These are phyloP conservation scores for Paramecium bursaria DNA, from an alignment of 73 alveolate genomes.

Conservation along the genomic window DNA sequence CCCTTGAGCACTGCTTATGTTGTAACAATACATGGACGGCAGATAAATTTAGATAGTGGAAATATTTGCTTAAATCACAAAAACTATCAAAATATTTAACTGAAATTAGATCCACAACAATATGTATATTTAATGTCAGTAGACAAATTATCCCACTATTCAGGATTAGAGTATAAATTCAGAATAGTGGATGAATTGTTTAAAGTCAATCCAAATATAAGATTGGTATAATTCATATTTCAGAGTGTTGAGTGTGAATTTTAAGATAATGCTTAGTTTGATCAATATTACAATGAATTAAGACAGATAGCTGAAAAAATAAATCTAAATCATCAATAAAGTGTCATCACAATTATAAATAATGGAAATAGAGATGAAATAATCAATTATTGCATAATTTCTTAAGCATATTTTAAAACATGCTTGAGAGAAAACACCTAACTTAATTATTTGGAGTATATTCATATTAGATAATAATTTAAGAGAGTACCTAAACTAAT, in stretches of 20 bases:
- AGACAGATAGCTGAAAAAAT: not conserved
- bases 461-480: conserved; percentile 1
- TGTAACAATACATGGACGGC: conserved; percentile 1
- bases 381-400: not conserved
- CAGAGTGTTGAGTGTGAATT: not conserved
- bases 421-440: conserved; percentile 15
- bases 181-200: not conserved
- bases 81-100: not conserved
- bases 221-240: not conserved
- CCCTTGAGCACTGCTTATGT: conserved; percentile 22
- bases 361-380: not conserved
- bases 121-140: conserved; percentile 4
- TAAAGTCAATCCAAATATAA: not conserved
- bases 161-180: conserved; percentile 22
- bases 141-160: not conserved
- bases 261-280: not conserved
- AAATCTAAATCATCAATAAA: not conserved
- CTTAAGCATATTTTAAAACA: not conserved
- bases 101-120: not conserved
- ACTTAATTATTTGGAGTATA: conserved; percentile 14
- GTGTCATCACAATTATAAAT: not conserved
- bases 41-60: conserved; percentile 38
- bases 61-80: conserved; percentile 27
- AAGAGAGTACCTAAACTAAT: not conserved
- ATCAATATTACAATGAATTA: not conserved